Conservation (phyloP, 345 rosid species). For the Salix udensis region DNA sequence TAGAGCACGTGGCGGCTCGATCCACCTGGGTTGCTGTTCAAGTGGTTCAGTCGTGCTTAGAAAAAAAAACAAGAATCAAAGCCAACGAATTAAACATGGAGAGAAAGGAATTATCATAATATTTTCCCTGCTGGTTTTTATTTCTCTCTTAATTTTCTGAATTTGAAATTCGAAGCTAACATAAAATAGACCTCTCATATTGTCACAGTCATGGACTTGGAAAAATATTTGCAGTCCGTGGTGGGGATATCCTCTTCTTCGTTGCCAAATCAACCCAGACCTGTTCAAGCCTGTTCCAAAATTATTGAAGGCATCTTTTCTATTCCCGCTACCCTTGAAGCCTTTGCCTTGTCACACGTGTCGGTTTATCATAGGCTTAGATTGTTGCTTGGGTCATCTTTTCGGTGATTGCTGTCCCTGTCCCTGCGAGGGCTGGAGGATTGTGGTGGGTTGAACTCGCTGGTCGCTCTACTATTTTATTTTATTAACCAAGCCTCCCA, state of each 20-base stretch:
- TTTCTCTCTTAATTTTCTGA: too few relatives aligned
- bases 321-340: too few relatives aligned
- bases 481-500: not conserved
- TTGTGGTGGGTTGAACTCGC: not conserved
- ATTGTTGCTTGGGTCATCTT: not conserved
- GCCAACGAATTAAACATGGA: not conserved
- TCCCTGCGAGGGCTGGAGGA: too few relatives aligned
- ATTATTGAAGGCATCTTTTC: not conserved
- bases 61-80: not conserved
- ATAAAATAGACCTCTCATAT: not conserved
- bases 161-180: too few relatives aligned
- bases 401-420: not conserved
- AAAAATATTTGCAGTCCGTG: conserved; percentile 16
- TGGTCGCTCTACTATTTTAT: not conserved
- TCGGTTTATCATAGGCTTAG: too few relatives aligned
- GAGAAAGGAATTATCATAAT: not conserved
- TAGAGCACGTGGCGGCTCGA: not conserved
- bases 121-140: too few relatives aligned
- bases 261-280: conserved; percentile 5
- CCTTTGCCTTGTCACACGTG: not conserved
- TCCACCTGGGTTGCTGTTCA: not conserved
- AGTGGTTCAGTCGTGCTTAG: not conserved
- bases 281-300: not conserved
- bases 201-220: not conserved
- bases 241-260: conserved; percentile 8